A percentile compares a stretch with the other conserved stretches of the same genome.
Evolutionary conservation across 2,329 filamentous ascomycete genomes (phyloP).

Genomic region (Trichoderma lentiforme): DNA sequence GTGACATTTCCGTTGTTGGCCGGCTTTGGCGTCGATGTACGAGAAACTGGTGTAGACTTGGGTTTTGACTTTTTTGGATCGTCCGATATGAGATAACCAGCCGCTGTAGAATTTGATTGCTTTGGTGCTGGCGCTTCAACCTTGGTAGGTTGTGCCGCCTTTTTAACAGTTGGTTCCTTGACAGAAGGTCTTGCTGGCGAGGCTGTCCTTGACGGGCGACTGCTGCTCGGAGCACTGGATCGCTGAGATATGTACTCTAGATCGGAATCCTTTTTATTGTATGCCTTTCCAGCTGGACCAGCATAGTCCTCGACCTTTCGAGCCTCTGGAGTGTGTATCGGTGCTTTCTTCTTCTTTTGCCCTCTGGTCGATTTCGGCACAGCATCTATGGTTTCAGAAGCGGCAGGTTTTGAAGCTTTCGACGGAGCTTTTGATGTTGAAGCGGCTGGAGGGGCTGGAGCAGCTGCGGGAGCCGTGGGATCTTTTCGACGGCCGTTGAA

Average conservation of each 20-base stretch:
- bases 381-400: conserved; percentile 33
- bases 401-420: conserved; percentile 23
- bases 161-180: conserved; percentile 29
- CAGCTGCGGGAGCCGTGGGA: conserved; percentile 30
- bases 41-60: conserved; percentile 50
- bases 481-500: conserved; percentile 68
- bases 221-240: conserved; percentile 39
- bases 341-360: conserved; percentile 55
- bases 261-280: conserved; percentile 68
- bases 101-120: conserved; percentile 59
- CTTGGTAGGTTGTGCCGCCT: not conserved
- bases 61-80: conserved; percentile 52
- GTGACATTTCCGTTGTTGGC: conserved; percentile 45
- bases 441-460: conserved; percentile 18
- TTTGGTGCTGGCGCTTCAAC: conserved; percentile 35
- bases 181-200: conserved; percentile 30
- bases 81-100: conserved; percentile 82
- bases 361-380: conserved; percentile 50
- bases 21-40: conserved; percentile 55
- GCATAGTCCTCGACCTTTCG: conserved; percentile 59
- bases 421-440: conserved; percentile 15
- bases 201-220: conserved; percentile 36
- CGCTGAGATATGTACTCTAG: conserved; percentile 67
- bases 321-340: conserved; percentile 61
- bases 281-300: conserved; percentile 64